These are phyloP conservation scores for Fusarium torulosum DNA, from an alignment of 2,329 filamentous ascomycete species.

Conservation along the genomic window DNA sequence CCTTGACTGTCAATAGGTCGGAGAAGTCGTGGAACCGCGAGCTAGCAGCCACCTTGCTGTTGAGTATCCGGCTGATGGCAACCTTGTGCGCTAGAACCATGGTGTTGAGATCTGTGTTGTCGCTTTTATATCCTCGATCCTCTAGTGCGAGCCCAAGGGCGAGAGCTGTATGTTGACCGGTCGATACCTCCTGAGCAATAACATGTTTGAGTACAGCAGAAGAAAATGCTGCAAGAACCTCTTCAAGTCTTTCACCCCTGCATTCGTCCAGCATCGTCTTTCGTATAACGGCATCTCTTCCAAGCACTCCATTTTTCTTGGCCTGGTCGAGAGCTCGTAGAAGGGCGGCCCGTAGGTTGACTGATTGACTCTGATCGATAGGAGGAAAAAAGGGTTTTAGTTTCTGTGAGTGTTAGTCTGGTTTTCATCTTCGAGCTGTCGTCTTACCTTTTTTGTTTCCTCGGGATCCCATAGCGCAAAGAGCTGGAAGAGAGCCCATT, in stretches of 20 bases:
- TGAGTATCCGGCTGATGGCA: slow-evolving; percentile 71
- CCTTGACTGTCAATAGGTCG: slow-evolving; percentile 72
- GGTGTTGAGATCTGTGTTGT: slow-evolving; percentile 68
- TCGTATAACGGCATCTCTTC: slow-evolving; percentile 82
- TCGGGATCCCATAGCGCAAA: slow-evolving; percentile 86
- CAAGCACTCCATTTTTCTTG: slow-evolving; percentile 88
- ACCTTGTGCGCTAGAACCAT: slow-evolving; percentile 80
- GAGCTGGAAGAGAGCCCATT: slow-evolving; percentile 92
- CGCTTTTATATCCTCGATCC: slow-evolving; percentile 67
- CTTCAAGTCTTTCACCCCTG: slow-evolving; percentile 89
- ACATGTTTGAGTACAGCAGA: slow-evolving; percentile 82
- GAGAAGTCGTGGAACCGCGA: slow-evolving; percentile 73
- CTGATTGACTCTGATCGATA: slow-evolving; percentile 87
- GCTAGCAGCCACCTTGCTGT: slow-evolving; percentile 70
- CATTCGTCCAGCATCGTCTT: slow-evolving; percentile 99
- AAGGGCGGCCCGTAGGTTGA: slow-evolving; percentile 88
- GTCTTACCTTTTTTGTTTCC: slow-evolving; percentile 76
- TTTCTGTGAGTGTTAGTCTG: slow-evolving; percentile 68
- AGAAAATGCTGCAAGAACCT: slow-evolving; percentile 86
- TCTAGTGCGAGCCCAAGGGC: slow-evolving; percentile 70
- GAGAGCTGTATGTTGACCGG: slow-evolving; percentile 59
- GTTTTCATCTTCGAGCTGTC: neutral
- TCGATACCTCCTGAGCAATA: slow-evolving; percentile 60
- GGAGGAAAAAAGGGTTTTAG: slow-evolving; percentile 92
- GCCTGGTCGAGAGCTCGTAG: slow-evolving; percentile 84